Conservation (phyloP, 2,329 filamentous ascomycete species). For the Eutypella sp. region DNA sequence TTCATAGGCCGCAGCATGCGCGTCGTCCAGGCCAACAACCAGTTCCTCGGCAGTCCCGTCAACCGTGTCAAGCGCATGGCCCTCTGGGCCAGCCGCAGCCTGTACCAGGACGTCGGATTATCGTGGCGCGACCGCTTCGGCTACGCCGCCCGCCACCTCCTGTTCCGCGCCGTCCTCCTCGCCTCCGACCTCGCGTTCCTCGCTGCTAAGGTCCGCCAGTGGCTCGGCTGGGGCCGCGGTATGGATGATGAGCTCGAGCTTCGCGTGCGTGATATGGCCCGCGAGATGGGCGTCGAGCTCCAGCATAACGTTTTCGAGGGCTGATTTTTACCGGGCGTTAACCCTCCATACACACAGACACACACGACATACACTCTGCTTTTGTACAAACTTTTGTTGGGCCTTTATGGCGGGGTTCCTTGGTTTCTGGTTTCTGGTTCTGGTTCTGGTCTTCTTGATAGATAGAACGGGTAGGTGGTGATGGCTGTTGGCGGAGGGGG, state of each 20-base stretch:
- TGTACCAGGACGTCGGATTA: constrained; percentile 70
- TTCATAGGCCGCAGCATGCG: constrained; percentile 90
- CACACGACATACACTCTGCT: too few relatives aligned
- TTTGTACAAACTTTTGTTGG: too few relatives aligned
- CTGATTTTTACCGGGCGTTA: too few relatives aligned
- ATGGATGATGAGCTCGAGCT: constrained; percentile 95
- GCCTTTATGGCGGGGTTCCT: too few relatives aligned
- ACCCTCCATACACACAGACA: too few relatives aligned
- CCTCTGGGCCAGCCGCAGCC: constrained; percentile 76
- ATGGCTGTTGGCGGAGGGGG: too few relatives aligned
- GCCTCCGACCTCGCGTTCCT: constrained; percentile 79
- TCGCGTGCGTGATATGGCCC: constrained; percentile 81
- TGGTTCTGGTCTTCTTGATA: too few relatives aligned
- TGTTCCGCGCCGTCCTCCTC: constrained; percentile 77
- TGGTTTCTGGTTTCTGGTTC: too few relatives aligned
- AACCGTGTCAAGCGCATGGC: constrained; percentile 94
- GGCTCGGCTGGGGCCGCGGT: constrained; percentile 69
- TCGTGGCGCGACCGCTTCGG: constrained; percentile 55
- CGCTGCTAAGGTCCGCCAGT: constrained; percentile 71
- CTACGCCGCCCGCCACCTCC: constrained; percentile 70
- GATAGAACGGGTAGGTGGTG: too few relatives aligned
- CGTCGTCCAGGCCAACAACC: constrained; percentile 91
- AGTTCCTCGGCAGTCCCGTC: constrained; percentile 82
- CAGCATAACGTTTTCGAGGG: constrained; percentile 88
- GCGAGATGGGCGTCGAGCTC: constrained; percentile 86